Percentiles rank a stretch among this genome's conserved stretches.
Conservation (phyloP, 1,139 yeast species). For the Eremothecium coryli region DNA sequence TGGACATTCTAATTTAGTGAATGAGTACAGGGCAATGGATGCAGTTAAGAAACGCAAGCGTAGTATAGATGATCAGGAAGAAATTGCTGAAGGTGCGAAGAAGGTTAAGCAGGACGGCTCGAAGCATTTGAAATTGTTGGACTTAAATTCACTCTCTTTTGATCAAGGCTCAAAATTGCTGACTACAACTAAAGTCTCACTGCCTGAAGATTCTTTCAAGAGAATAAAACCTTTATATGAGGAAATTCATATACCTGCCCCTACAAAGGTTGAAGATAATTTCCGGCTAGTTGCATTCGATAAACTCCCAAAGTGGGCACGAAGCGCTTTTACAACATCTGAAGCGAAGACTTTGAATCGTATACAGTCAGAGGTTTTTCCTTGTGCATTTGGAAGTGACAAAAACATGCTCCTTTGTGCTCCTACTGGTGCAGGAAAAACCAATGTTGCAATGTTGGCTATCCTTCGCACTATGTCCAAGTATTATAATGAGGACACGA, state of each 20-base stretch:
- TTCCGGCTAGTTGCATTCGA: slow-evolving; percentile 49
- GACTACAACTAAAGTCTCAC: slow-evolving; percentile 50
- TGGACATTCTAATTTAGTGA: slow-evolving; percentile 31
- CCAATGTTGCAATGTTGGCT: slow-evolving; percentile 85
- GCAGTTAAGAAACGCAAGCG: slow-evolving; percentile 19
- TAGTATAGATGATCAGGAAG: slow-evolving; percentile 12
- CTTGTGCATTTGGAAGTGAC: slow-evolving; percentile 63
- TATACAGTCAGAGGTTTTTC: slow-evolving; percentile 76
- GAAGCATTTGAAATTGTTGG: slow-evolving; percentile 44
- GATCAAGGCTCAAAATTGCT: slow-evolving; percentile 66
- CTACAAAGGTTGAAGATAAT: slow-evolving; percentile 38
- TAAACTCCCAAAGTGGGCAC: slow-evolving; percentile 76
- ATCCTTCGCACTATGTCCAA: slow-evolving; percentile 55
- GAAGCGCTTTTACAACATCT: slow-evolving; percentile 57
- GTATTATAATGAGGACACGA: slow-evolving; percentile 40
- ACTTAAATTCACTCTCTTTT: slow-evolving; percentile 54
- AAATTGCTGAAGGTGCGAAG: slow-evolving; percentile 8
- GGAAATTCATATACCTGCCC: slow-evolving; percentile 82
- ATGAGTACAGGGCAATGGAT: slow-evolving; percentile 27
- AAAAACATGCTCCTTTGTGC: slow-evolving; percentile 80
- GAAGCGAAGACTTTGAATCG: slow-evolving; percentile 66
- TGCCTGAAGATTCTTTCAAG: slow-evolving; percentile 81
- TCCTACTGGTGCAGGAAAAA: slow-evolving; percentile 98
- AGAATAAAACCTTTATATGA: slow-evolving; percentile 68
- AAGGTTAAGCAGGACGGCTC: slow-evolving; percentile 4